Evolutionary conservation across 2,329 filamentous ascomycete species (phyloP), one percentile per base, ranked within the genome.

Genomic region (Fusarium nisikadoi): DNA sequence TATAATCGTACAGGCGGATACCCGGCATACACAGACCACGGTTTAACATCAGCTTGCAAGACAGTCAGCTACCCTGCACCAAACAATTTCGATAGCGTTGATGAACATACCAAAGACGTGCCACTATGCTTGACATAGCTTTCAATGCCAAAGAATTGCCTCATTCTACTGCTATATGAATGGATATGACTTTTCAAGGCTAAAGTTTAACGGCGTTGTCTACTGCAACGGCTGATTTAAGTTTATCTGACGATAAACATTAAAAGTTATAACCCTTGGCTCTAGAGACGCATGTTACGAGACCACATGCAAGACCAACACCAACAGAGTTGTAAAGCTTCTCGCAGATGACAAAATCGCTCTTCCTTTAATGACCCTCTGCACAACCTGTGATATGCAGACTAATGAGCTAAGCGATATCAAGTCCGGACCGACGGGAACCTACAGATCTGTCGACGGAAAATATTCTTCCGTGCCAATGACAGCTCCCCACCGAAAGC

Each of bases 401-500:
- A 6, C 7, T 2, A 4, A 27, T 3, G 3, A n/a, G 42, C 10
- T 25, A 25, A n/a, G 19, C 25, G 31, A 27, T 14, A 19, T 41
- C 23, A 13, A 35, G 31, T 11, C n/a, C 55, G 45, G 38, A 8
- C 25, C 55, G 33, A 35, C 60, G 55, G 55, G n/a, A 31, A n/a
- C n/a, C n/a, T n/a, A 27, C 31, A 39, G 35, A 31, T 38, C 8
- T 39, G 50, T 29, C 16, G 12, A 57, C 65, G 64, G 65, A 63
- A 63, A 49, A 17, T 47, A 39, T 63, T 68, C 27, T 12, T 68
- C 65, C 65, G 47, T 46, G 6, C 65, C 33, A n/a, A 41, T 46
- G 6, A 36, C 27, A n/a, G 7, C 17, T 12, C 11, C 3, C 3
- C 1, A 8, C 41, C 19, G 25, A 20, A 14, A 10, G 29, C 29